A percentile compares a stretch with the other conserved stretches of the same genome.
phyloP scores from a whole-genome alignment of 164 flowering plant species.

The Magnolia kwangsiensis region DNA sequence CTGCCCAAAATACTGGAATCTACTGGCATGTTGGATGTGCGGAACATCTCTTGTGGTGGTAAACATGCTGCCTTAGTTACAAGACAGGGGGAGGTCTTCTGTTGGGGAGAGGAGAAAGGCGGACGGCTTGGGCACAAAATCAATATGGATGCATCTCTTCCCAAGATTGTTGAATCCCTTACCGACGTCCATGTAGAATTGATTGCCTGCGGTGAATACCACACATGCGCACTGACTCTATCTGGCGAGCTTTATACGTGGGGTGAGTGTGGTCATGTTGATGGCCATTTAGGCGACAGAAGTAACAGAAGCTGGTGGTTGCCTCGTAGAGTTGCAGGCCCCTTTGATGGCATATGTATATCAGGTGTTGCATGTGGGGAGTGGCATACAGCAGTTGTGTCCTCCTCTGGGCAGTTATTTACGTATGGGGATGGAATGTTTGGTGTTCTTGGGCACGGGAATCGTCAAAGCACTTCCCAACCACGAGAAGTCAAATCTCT shows the following conservation, averaged over 20 bases:
- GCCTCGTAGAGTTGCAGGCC: slow-evolving; percentile 42
- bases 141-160: slow-evolving; percentile 40
- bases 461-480: slow-evolving; percentile 31
- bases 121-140: slow-evolving; percentile 64
- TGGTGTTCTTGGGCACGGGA: slow-evolving; percentile 80
- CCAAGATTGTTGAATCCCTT: slow-evolving; percentile 55
- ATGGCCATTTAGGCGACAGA: slow-evolving; percentile 20
- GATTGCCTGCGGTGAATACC: slow-evolving; percentile 59
- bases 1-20: slow-evolving; percentile 59
- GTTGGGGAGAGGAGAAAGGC: slow-evolving; percentile 63
- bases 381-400: slow-evolving; percentile 65
- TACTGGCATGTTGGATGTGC: slow-evolving; percentile 41
- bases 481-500: slow-evolving; percentile 69
- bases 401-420: slow-evolving; percentile 54
- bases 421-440: slow-evolving; percentile 78
- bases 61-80: slow-evolving; percentile 69
- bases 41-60: slow-evolving; percentile 44
- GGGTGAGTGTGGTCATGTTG: slow-evolving; percentile 42
- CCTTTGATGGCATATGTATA: slow-evolving; percentile 38
- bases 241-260: slow-evolving; percentile 64
- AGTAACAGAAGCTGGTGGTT: slow-evolving; percentile 37
- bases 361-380: slow-evolving; percentile 59
- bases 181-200: slow-evolving; percentile 30
- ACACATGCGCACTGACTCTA: slow-evolving; percentile 54
- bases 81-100: slow-evolving; percentile 59